phyloP scores from a whole-genome alignment of 345 rosid species.

The Brassica rapa region DNA sequence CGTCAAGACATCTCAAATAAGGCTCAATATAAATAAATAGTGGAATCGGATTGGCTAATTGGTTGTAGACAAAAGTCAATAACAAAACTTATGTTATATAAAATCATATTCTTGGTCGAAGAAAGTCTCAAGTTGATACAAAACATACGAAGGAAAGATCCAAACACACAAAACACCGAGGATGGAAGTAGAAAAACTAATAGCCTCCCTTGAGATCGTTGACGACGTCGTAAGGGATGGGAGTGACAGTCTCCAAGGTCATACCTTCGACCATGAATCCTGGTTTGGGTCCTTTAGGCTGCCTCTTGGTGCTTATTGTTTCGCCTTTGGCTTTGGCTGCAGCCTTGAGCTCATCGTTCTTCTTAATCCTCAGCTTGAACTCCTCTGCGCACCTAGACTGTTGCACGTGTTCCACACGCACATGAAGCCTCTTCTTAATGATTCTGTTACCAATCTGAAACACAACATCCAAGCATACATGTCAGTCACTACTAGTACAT shows the following conservation, averaged over 20 bases:
- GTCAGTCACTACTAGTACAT: background rate
- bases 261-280: background rate
- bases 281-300: background rate
- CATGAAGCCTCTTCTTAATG: background rate
- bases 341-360: background rate
- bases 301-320: background rate
- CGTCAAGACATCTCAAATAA: too few relatives aligned
- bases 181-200: background rate
- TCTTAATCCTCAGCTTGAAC: background rate
- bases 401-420: background rate
- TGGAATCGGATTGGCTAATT: too few relatives aligned
- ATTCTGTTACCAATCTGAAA: background rate
- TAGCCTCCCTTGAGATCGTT: background rate
- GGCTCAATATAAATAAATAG: too few relatives aligned
- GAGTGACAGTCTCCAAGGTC: background rate
- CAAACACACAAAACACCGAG: background rate
- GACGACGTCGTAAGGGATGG: background rate
- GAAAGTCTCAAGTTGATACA: background rate
- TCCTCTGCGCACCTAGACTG: background rate
- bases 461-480: background rate
- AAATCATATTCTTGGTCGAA: background rate
- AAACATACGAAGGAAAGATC: conserved; percentile 1
- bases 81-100: background rate
- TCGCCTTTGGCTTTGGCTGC: background rate
- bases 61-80: too few relatives aligned